Evolutionary conservation across 2,329 filamentous ascomycete species (phyloP), one percentile per base, ranked within the genome.

Genomic region (Cordyceps fumosorosea): DNA sequence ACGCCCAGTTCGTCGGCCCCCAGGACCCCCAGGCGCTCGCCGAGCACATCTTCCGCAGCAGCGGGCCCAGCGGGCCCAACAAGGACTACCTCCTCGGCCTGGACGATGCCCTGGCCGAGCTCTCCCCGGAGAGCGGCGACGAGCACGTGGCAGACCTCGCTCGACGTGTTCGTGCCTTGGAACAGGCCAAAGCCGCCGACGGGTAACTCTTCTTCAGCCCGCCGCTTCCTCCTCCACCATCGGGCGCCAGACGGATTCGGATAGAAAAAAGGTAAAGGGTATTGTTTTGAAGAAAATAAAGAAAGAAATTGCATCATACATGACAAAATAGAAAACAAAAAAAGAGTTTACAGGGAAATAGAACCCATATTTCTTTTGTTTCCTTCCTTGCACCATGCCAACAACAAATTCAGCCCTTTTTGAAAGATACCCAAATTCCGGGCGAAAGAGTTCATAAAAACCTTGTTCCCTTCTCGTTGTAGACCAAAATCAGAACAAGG

Each of bases 1-100:
- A 99, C 71, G 89, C 91, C 61, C 95, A 98, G 74, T 99, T 99
- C 71, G 81, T 93, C 44, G 91, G 91, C 0, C 86, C 88, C 0
- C 92, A 96, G 72, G 88, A 95, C 60, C 89, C 90, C 0, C 84
- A 91, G 69, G 74, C 78, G 48, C 82, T 98, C 56, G 93, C 93
- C 26, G 83, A 86, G 74, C 90, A 93, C 74, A 98, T 99, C 69
- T 82, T 87, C 68, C 78, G 78, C 54, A 91, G 90, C 69, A 75
- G 79, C 47, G 95, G 95, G 0, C 90, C 93, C 26, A 97, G 92
- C 75, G 95, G 95, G 0, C 84, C 88, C 71, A 98, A 98, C 74
- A 86, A 82, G 63, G 93, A 98, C 71, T 99, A 99, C 75, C 80
- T 99, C 48, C 88, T 91, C 71, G 82, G 87, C 66, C 79, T 99